phyloP scores from a whole-genome alignment of 805 yeast species.

The Maudiozyma turicensis region DNA sequence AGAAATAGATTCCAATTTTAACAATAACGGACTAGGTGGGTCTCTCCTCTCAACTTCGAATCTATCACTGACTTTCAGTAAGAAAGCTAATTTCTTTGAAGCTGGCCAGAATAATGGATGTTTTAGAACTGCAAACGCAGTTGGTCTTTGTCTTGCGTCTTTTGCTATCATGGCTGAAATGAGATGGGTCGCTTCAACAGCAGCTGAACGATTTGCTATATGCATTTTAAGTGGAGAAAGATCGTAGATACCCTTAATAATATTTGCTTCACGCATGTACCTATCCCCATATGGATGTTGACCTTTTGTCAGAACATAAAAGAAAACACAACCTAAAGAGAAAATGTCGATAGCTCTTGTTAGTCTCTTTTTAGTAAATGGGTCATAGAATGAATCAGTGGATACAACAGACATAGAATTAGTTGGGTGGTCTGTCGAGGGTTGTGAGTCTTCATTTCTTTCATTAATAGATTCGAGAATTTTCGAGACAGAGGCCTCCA shows the following conservation, averaged over 20 bases:
- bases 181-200: constrained; percentile 61
- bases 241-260: constrained; percentile 55
- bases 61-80: constrained; percentile 81
- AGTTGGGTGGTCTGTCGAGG: not conserved
- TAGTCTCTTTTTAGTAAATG: constrained; percentile 44
- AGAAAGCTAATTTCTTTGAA: constrained; percentile 68
- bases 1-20: constrained; percentile 45
- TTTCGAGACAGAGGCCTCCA: constrained; percentile 24
- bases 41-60: constrained; percentile 78
- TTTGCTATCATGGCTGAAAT: constrained; percentile 60
- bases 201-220: constrained; percentile 17
- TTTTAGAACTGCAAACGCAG: constrained; percentile 51
- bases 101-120: constrained; percentile 88
- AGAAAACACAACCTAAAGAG: constrained; percentile 90
- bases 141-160: constrained; percentile 65
- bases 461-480: constrained; percentile 3
- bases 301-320: constrained; percentile 74
- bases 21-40: constrained; percentile 57
- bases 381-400: constrained; percentile 27
- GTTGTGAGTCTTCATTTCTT: constrained; percentile 30
- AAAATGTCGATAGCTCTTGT: constrained; percentile 90
- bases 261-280: constrained; percentile 80
- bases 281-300: constrained; percentile 93
- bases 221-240: constrained; percentile 33
- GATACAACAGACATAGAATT: constrained; percentile 7